Percentiles rank a stretch among this genome's conserved stretches.
These are phyloP conservation scores for Millerozyma miso DNA, from an alignment of 805 yeast genomes.

Conservation along the genomic window DNA sequence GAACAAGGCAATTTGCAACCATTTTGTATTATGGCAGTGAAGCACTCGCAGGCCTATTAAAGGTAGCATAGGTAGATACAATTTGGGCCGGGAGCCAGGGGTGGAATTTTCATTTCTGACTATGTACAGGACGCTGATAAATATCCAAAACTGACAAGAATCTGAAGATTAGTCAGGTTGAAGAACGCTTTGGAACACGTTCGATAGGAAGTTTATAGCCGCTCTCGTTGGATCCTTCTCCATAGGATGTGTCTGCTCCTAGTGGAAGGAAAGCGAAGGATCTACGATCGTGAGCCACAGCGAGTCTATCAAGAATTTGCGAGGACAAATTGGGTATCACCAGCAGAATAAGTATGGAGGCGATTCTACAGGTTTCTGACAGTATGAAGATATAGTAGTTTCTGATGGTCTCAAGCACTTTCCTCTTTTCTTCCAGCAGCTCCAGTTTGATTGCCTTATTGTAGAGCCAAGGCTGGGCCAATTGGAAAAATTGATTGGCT, in stretches of 20 bases:
- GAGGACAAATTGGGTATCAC: constrained; percentile 65
- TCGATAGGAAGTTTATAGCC: constrained; percentile 48
- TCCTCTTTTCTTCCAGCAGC: constrained; percentile 14
- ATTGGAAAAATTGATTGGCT: constrained; percentile 67
- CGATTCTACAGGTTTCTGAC: constrained; percentile 66
- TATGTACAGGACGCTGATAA: not conserved
- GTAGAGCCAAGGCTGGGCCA: constrained; percentile 71
- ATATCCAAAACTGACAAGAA: not conserved
- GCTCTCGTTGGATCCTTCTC: constrained; percentile 46
- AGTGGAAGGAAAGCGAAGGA: constrained; percentile 40
- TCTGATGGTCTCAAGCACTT: constrained; percentile 13
- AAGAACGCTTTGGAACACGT: constrained; percentile 15
- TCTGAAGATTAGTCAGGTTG: not conserved
- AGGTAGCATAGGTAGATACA: not conserved
- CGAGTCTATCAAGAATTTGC: constrained; percentile 57
- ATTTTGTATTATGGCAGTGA: not conserved
- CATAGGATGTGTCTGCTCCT: constrained; percentile 62
- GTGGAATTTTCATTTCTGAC: not conserved
- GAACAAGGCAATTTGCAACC: not conserved
- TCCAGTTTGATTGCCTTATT: constrained; percentile 21
- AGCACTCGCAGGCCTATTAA: not conserved
- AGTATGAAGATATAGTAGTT: constrained; percentile 60
- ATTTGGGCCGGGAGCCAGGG: not conserved
- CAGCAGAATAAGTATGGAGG: constrained; percentile 65
- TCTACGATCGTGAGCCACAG: constrained; percentile 45